A percentile compares a stretch with the other conserved stretches of the same genome.
Evolutionary conservation across 2,329 filamentous ascomycete genomes (phyloP).

Genomic region (Exserohilum rostratum): DNA sequence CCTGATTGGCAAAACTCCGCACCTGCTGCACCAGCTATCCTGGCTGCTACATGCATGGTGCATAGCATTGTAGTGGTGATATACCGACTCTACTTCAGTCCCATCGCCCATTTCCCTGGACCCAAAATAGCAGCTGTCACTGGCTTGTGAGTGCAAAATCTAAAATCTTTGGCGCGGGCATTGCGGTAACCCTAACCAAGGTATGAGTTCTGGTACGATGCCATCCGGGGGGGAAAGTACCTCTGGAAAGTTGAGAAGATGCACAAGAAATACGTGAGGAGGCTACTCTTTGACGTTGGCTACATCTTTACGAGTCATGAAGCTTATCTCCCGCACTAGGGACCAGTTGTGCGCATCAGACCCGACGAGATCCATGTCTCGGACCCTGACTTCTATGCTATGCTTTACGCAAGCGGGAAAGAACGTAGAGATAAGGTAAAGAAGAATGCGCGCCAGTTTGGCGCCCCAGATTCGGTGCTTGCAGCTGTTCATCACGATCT

Average conservation of each 20-base stretch:
- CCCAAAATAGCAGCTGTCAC: slow-evolving; percentile 22
- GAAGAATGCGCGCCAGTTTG: slow-evolving; percentile 4
- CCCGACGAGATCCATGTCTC: slow-evolving; percentile 16
- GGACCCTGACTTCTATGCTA: slow-evolving; percentile 11
- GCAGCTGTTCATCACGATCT: slow-evolving; percentile 27
- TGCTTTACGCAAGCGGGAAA: slow-evolving; percentile 1
- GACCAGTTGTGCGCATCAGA: slow-evolving; percentile 2
- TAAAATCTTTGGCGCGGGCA: no score
- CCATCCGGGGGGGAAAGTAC: slow-evolving; percentile 15
- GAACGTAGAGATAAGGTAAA: slow-evolving; percentile 1
- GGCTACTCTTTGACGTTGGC: no score
- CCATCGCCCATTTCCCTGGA: slow-evolving; percentile 18
- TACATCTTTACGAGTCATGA: no score
- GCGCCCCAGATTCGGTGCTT: slow-evolving; percentile 19
- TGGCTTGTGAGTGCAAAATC: no score
- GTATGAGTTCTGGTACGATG: slow-evolving; percentile 18
- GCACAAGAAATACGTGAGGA: slow-evolving; percentile 16
- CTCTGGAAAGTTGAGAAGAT: slow-evolving; percentile 4
- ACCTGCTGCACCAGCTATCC: no score
- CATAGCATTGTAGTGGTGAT: no score
- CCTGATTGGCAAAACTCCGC: no score
- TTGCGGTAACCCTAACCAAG: no score
- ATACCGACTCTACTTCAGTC: slow-evolving; percentile 14
- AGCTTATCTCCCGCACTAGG: neutral
- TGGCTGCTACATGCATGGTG: no score